Percentiles rank a stretch among this genome's conserved stretches.
phyloP scores from a whole-genome alignment of 192 early-diverging fungal species.

The Diversispora epigaea region DNA sequence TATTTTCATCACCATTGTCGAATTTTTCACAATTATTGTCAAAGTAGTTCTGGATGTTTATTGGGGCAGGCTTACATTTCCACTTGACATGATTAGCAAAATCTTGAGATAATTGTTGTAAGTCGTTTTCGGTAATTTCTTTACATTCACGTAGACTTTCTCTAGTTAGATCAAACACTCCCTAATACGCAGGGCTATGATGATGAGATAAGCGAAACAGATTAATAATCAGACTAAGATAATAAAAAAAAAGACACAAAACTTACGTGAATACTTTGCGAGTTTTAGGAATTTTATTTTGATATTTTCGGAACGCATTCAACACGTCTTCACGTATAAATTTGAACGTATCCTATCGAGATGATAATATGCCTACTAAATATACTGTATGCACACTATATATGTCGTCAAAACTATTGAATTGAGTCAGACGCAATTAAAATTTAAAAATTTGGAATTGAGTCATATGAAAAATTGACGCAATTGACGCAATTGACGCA shows the following conservation, averaged over 20 bases:
- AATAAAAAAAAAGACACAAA: no score
- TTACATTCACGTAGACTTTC: slow-evolving; percentile 7
- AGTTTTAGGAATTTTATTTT: slow-evolving; percentile 23
- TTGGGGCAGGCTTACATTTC: not conserved
- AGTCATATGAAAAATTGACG: no score
- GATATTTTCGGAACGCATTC: slow-evolving; percentile 20
- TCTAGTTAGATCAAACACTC: slow-evolving; percentile 2
- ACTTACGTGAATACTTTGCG: slow-evolving; percentile 9
- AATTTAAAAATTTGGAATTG: no score
- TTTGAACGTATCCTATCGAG: slow-evolving; percentile 11
- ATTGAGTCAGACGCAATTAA: no score
- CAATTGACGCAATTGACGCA: no score
- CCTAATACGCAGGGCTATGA: slow-evolving; percentile 15
- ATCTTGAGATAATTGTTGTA: slow-evolving; percentile 16
- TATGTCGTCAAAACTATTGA: no score
- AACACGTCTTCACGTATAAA: slow-evolving; percentile 13
- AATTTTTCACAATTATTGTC: not conserved
- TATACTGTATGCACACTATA: slow-evolving; percentile 22
- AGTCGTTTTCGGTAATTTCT: no score
- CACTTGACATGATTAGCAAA: slow-evolving; percentile 19
- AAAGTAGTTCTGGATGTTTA: not conserved
- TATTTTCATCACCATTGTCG: not conserved
- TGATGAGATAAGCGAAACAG: no score
- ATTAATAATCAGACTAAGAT: no score
- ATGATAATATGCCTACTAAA: slow-evolving; percentile 19